A percentile compares a stretch with the other conserved stretches of the same genome.
These are phyloP conservation scores for Decorospora gaudefroyi DNA, from an alignment of 2,329 filamentous ascomycete genomes.

Conservation along the genomic window DNA sequence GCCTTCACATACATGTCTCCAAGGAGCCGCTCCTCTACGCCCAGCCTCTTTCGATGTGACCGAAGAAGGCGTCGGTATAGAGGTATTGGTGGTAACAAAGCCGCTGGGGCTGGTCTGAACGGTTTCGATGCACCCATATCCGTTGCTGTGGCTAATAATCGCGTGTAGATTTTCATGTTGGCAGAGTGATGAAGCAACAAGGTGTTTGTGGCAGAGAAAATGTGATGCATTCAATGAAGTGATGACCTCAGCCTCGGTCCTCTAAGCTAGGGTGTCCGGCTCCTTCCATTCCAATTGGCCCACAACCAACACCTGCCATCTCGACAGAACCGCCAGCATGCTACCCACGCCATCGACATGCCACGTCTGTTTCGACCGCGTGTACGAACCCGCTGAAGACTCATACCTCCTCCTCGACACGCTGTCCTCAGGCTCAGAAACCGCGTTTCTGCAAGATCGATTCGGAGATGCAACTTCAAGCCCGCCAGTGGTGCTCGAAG, in stretches of 20 bases:
- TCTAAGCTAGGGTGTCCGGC: conserved; percentile 19
- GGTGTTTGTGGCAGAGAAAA: conserved; percentile 5
- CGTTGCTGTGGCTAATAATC: conserved; percentile 44
- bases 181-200: not conserved
- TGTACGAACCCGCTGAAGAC: conserved; percentile 96
- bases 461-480: conserved; percentile 54
- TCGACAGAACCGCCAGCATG: conserved; percentile 58
- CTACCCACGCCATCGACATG: conserved; percentile 91
- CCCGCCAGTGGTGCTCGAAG: conserved; percentile 71
- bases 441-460: conserved; percentile 65
- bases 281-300: conserved; percentile 28
- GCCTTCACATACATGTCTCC: conserved; percentile 93
- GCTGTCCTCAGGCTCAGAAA: conserved; percentile 72
- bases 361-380: conserved; percentile 82
- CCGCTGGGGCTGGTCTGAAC: conserved; percentile 56
- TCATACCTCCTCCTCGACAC: conserved; percentile 94
- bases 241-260: conserved; percentile 37
- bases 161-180: conserved; percentile 38
- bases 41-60: conserved; percentile 79
- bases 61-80: conserved; percentile 87
- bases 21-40: conserved; percentile 72
- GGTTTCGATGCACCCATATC: conserved; percentile 43
- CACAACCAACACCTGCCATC: conserved; percentile 19
- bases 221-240: conserved; percentile 19
- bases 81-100: conserved; percentile 82